These are phyloP conservation scores for Vitis hybrid DNA, from an alignment of 177 flowering plant genomes.

Conservation along the genomic window DNA sequence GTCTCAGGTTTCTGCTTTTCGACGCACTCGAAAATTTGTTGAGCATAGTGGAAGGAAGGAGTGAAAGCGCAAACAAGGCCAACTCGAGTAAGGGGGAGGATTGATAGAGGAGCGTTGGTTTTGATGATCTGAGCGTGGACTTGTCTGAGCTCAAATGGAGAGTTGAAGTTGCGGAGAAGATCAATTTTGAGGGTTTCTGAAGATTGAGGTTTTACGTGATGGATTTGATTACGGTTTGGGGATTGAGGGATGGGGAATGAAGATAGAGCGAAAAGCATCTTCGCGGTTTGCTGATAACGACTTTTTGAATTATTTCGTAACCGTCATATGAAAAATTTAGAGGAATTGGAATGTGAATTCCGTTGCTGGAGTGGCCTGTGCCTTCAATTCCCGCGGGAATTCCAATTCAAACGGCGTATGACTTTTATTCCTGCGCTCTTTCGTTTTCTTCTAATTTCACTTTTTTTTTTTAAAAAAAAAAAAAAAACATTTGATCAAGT, in stretches of 20 bases:
- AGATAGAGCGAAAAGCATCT: constrained; percentile 3
- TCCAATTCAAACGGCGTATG: no score
- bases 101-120: constrained; percentile 38
- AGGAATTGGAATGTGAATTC: no score
- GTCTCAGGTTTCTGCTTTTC: constrained; percentile 21
- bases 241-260: constrained; percentile 16
- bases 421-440: no score
- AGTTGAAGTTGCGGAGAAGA: constrained; percentile 41
- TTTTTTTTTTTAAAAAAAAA: no score
- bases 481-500: no score
- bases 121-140: constrained; percentile 55
- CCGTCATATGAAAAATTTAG: no score
- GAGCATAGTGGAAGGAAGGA: constrained; percentile 44
- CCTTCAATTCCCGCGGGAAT: no score
- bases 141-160: constrained; percentile 64
- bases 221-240: constrained; percentile 13
- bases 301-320: no score
- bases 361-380: no score
- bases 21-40: constrained; percentile 25
- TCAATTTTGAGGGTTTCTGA: constrained; percentile 17
- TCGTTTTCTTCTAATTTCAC: no score
- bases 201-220: not conserved
- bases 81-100: constrained; percentile 44
- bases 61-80: constrained; percentile 49
- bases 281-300: no score